phyloP scores from a whole-genome alignment of 2,329 filamentous ascomycete species.

The Emericellopsis cladophorae region DNA sequence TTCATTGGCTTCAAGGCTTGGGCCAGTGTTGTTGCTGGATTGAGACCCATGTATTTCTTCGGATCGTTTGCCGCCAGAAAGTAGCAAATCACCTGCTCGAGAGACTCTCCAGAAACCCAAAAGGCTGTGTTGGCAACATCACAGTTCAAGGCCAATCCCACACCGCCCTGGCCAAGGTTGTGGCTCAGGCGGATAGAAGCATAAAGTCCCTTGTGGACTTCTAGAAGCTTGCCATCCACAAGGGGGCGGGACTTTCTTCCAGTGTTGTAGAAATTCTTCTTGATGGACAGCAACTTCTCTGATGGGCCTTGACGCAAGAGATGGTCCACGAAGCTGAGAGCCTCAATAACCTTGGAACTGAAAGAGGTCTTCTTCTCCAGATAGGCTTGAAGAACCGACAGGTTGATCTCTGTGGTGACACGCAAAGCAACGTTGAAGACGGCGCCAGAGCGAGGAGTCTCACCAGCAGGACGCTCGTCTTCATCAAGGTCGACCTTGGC shows the following conservation, averaged over 20 bases:
- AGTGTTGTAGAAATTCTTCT: constrained; percentile 67
- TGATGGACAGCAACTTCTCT: constrained; percentile 54
- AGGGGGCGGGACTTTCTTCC: constrained; percentile 39
- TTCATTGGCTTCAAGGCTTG: constrained; percentile 21
- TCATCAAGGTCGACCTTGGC: constrained; percentile 60
- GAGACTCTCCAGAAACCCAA: constrained; percentile 40
- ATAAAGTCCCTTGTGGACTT: constrained; percentile 83
- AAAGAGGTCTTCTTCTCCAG: constrained; percentile 46
- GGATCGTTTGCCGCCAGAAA: constrained; percentile 17
- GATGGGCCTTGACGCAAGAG: constrained; percentile 71
- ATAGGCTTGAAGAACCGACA: constrained; percentile 55
- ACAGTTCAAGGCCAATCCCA: constrained; percentile 68
- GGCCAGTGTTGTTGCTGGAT: constrained; percentile 10
- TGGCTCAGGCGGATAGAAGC: constrained; percentile 69
- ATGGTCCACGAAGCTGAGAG: constrained; percentile 86
- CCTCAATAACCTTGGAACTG: constrained; percentile 58
- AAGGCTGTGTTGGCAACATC: constrained; percentile 90
- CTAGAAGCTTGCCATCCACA: constrained; percentile 38
- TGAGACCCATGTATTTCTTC: constrained; percentile 11
- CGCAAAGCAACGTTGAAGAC: constrained; percentile 48
- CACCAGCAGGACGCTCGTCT: background rate
- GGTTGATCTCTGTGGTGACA: constrained; percentile 54
- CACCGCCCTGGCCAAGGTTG: constrained; percentile 29
- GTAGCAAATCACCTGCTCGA: constrained; percentile 24
- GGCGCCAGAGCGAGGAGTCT: background rate